Evolutionary conservation across 2,329 filamentous ascomycete genomes (phyloP).

Genomic region (Talaromyces sp.): DNA sequence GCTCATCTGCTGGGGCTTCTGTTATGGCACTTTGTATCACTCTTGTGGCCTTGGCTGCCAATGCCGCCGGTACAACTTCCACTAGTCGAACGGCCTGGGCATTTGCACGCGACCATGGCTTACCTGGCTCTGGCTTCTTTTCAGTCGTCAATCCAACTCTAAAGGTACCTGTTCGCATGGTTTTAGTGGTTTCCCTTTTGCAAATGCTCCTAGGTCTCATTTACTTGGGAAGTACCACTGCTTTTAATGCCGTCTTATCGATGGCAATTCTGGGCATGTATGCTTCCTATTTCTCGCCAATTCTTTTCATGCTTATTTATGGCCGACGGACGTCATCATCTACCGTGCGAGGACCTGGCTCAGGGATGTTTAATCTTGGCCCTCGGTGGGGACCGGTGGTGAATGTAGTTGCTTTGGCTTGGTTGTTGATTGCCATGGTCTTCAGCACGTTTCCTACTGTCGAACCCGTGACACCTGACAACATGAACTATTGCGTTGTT

Average conservation of each 20-base stretch:
- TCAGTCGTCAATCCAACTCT: constrained; percentile 43
- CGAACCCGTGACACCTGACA: constrained; percentile 20
- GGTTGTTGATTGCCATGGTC: constrained; percentile 21
- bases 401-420: constrained; percentile 16
- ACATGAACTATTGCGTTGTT: constrained; percentile 25
- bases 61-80: constrained; percentile 22
- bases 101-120: constrained; percentile 55
- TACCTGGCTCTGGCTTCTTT: constrained; percentile 49
- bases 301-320: constrained; percentile 37
- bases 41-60: constrained; percentile 19
- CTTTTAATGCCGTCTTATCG: constrained; percentile 47
- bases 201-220: constrained; percentile 52
- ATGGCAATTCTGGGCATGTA: constrained; percentile 54
- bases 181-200: constrained; percentile 47
- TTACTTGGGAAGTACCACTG: constrained; percentile 48
- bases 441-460: constrained; percentile 26
- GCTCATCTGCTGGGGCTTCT: constrained; percentile 15
- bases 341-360: constrained; percentile 6
- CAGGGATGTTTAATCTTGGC: constrained; percentile 15
- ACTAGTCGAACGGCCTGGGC: constrained; percentile 45
- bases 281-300: constrained; percentile 51
- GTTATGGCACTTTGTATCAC: constrained; percentile 18
- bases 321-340: constrained; percentile 9
- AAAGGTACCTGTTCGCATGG: constrained; percentile 51
- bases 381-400: constrained; percentile 16